Evolutionary conservation across 768 basidiomycete species (phyloP), one percentile per base, ranked within the genome.

Genomic region (Dictyophora rubrovolvata): DNA sequence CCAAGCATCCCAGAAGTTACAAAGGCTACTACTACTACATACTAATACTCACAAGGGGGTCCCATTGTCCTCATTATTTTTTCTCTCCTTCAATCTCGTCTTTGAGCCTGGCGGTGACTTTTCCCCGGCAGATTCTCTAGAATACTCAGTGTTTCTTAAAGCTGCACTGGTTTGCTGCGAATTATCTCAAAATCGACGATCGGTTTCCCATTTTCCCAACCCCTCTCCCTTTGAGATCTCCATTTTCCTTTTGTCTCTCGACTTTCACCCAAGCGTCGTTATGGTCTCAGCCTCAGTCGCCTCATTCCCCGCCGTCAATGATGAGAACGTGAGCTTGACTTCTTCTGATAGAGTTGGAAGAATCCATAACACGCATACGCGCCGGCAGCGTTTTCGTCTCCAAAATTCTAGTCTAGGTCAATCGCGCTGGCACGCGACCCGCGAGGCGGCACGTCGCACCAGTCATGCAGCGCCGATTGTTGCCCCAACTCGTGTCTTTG

Each of bases 261-360:
- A n/a, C 17, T 23, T 23, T 35, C 47, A n/a, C 21, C 47, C 9
- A 34, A 12, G 16, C 50, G 21, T 22, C 28, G 28, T 16, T 51
- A 34, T 51, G 50, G 50, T 51, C 28, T 51, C 55, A 7, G 49
- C 49, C 46, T 36, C 22, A 12, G 47, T 16, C 47, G 37, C 55
- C 55, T 28, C 55, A 16, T 48, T 48, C 34, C 42, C 34, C 21
- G n/a, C 20, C 18, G 47, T 28, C 37, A 56, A 56, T n/a, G 48
- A 56, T 56, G 57, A 59, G 57, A 59, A 59, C 57, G 57, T 59
- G 49, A 59, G 49, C 57, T 17, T 18, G 36, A 52, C 12, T 23
- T 34, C 28, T 17, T 59, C 57, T 34, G 36, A 16, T 53, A 35
- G 35, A 22, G 20, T 22, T 48, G 17, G 55, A 42, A 47, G 55